Base-by-base conservation (phyloP, 2,329 filamentous ascomycete species). In the Fragosphaeria purpurea region DNA sequence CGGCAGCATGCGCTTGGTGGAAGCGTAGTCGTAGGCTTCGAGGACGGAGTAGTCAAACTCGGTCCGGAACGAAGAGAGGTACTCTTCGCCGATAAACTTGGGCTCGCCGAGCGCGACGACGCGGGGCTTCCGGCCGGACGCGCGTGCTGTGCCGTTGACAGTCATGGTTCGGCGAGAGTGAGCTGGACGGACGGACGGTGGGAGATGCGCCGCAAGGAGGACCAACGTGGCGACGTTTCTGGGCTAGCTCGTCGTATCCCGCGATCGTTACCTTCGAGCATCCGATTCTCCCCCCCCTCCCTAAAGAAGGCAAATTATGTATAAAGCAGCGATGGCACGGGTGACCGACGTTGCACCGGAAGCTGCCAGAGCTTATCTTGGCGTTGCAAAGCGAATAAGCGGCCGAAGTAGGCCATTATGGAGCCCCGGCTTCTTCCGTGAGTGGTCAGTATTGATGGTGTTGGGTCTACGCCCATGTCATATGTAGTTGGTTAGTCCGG, bases 101-200 rank as follows among this genome's bases (percentile, higher is more conserved):
- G 69, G 70, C 4, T 57, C 56, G 13, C 71, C 71, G 4, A 74
- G 61, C n/a, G 57, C 60, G 0, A 72, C 69, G 0, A 73, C 67
- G 22, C 66, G 63, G 10, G 69, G 69, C 55, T 69, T 70, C 48
- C 32, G n/a, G 31, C 32, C 13, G 5, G 35, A 50, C 1, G 40
- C 44, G 8, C 31, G 13, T 5, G n/a, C 44, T 31, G 22, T 46
- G 32, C 11, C 10, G 13, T 11, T 50, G 1, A 35, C 30, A 7
- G 34, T 11, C 6, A n/a, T 47, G 30, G 35, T 37, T 41, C 4
- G 22, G 22, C 22, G 30, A 32, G 7, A 41, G n/a, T 6, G 44
- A 39, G 8, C 1, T 12, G 34, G 8, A 31, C 22, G 22, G 22
- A 22, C 22, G 22, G 22, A 22, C 22, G 7, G 30, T 4, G 12